Base-by-base conservation (phyloP, 2,329 filamentous ascomycete species). In the Aspergillus sp. region DNA sequence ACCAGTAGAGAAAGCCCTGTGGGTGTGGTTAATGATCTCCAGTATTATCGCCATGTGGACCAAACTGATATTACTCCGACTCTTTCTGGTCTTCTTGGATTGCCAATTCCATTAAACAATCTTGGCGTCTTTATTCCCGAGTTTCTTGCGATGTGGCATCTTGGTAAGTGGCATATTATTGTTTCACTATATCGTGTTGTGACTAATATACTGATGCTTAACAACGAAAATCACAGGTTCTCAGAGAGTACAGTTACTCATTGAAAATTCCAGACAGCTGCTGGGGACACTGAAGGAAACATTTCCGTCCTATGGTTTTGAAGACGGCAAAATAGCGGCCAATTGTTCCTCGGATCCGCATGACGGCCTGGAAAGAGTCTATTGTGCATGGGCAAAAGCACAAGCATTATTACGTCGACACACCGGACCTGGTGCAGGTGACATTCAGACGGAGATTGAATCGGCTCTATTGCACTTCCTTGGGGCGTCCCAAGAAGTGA, bases 51-150 rank as follows among this genome's bases (percentile, higher is more conserved):
- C 32, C 85, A 80, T 54, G 85, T 98, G n/a, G 90, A 98, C 70
- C 95, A 99, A 76, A 96, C 92, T 1, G 96, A 99, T 73, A 83
- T 99, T 58, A 91, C 91, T 0, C 93, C 95, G 1, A 97, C 93
- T 0, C 79, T 99, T 20, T 92, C 90, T 11, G 91, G 88, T 1
- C 78, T 99, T 30, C 81, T 99, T 44, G 93, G 93, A 0, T 89
- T 99, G 62, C 93, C 95, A 0, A 82, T 96, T 1, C 90, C 95
- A 0, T 86, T 87, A 72, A 99, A 99, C 69, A 98, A 92, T 62
- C 78, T 99, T 0, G 95, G 95, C 1, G 86, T 92, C 1, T 88
- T 97, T 59, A 91, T 98, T 48, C 80, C 85, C 0, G 85, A 91
- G 5, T 88, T 99, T 63, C 77, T 96, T 15, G 79, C 83, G 0